Percentiles rank a stretch among this genome's conserved stretches.
phyloP scores from a whole-genome alignment of 2,329 filamentous ascomycete species.

The Diaporthe sp. region DNA sequence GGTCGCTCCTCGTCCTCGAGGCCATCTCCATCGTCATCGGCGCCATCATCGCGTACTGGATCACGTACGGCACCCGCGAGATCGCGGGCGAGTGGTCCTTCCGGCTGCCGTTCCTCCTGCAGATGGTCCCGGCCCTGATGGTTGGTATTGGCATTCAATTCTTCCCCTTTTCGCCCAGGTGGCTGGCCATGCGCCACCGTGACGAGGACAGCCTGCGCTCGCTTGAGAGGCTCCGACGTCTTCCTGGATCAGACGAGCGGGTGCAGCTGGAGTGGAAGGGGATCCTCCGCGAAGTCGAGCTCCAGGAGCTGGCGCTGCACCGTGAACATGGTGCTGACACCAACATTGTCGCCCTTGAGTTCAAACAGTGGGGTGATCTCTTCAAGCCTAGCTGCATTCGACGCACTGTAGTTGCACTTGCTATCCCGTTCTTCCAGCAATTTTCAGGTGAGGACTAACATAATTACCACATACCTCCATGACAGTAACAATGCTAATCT shows the following conservation, averaged over 20 bases:
- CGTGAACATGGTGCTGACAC: slow-evolving; percentile 51
- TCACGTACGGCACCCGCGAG: slow-evolving; percentile 55
- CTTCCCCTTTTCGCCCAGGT: slow-evolving; percentile 56
- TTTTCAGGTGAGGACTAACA: slow-evolving; percentile 46
- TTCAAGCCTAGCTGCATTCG: slow-evolving; percentile 59
- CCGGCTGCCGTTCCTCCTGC: slow-evolving; percentile 62
- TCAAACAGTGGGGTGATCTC: slow-evolving; percentile 59
- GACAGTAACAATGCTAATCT: neutral
- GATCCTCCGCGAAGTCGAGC: slow-evolving; percentile 61
- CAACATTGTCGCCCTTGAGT: slow-evolving; percentile 55
- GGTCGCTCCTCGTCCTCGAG: slow-evolving; percentile 37
- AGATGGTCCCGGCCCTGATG: slow-evolving; percentile 68
- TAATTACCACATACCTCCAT: neutral
- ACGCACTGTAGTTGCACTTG: slow-evolving; percentile 55
- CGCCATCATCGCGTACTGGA: slow-evolving; percentile 57
- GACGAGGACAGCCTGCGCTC: slow-evolving; percentile 48
- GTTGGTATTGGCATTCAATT: slow-evolving; percentile 67
- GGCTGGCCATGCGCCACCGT: slow-evolving; percentile 47
- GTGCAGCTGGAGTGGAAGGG: slow-evolving; percentile 62
- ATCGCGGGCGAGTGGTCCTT: slow-evolving; percentile 58
- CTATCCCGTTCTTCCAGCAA: slow-evolving; percentile 58
- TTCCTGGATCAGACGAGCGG: slow-evolving; percentile 53
- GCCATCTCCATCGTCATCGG: slow-evolving; percentile 57
- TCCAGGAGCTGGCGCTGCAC: slow-evolving; percentile 55
- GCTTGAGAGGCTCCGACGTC: slow-evolving; percentile 48